These are phyloP conservation scores for Rhodotorula sp. DNA, from an alignment of 1,284 basidiomycete species.

Conservation along the genomic window DNA sequence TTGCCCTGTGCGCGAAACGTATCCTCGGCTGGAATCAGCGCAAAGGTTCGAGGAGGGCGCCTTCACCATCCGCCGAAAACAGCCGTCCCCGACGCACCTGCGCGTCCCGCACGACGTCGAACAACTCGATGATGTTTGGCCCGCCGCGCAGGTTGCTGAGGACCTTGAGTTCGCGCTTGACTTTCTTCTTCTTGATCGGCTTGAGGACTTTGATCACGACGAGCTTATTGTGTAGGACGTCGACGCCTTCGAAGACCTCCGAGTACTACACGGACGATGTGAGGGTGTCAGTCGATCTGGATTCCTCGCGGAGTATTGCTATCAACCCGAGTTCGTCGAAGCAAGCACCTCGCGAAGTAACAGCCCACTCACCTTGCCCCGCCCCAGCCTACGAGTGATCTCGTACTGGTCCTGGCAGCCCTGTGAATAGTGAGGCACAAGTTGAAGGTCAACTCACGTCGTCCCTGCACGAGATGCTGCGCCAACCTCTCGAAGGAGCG, in stretches of 20 bases:
- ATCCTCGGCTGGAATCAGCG: neutral
- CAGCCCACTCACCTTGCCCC: constrained; percentile 63
- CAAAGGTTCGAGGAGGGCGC: neutral
- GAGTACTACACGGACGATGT: constrained; percentile 58
- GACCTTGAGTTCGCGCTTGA: constrained; percentile 97
- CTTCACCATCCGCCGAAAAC: no score
- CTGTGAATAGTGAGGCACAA: constrained; percentile 8
- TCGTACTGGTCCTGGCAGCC: constrained; percentile 89
- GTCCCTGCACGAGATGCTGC: neutral
- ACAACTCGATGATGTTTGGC: constrained; percentile 76
- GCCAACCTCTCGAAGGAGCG: no score
- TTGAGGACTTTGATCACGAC: constrained; percentile 99
- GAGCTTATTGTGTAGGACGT: constrained; percentile 87
- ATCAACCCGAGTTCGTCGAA: no score
- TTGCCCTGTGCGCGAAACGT: constrained; percentile 60
- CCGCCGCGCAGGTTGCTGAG: constrained; percentile 95
- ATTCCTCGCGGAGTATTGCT: no score
- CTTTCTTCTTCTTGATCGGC: constrained; percentile 99
- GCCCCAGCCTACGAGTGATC: constrained; percentile 92
- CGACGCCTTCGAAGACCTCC: constrained; percentile 96
- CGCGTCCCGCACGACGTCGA: constrained; percentile 91
- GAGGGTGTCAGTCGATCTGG: no score
- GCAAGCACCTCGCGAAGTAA: neutral
- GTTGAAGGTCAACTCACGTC: neutral
- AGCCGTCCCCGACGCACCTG: constrained; percentile 17